phyloP scores from a whole-genome alignment of 1,284 basidiomycete genomes.

The Takashimella koratensis region DNA sequence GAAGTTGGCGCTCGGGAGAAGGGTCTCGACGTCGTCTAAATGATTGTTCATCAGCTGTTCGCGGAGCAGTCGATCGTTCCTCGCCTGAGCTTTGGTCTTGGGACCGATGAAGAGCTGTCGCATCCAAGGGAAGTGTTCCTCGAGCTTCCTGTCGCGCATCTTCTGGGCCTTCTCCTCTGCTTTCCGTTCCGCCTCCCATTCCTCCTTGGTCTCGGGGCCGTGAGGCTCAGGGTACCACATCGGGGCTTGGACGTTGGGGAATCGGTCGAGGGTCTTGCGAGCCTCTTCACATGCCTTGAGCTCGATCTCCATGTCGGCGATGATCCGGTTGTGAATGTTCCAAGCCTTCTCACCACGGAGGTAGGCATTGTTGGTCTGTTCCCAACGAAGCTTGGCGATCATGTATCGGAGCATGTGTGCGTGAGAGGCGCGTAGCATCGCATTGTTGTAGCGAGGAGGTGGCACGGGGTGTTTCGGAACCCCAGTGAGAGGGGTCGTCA shows the following conservation, averaged over 20 bases:
- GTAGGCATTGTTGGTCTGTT: slow-evolving; percentile 31
- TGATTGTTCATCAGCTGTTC: slow-evolving; percentile 26
- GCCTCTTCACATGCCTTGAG: slow-evolving; percentile 26
- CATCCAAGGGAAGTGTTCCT: slow-evolving; percentile 29
- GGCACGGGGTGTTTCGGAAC: neutral
- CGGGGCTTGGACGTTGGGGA: slow-evolving; percentile 24
- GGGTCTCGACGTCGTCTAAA: slow-evolving; percentile 21
- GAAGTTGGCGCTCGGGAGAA: slow-evolving; percentile 28
- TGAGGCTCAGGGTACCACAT: slow-evolving; percentile 23
- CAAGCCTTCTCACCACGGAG: slow-evolving; percentile 28
- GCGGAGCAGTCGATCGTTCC: slow-evolving; percentile 23
- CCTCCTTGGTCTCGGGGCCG: slow-evolving; percentile 26
- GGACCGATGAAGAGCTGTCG: slow-evolving; percentile 36
- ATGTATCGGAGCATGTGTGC: slow-evolving; percentile 24
- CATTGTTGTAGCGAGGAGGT: slow-evolving; percentile 6
- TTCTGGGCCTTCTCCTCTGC: slow-evolving; percentile 18
- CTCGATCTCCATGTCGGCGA: slow-evolving; percentile 31
- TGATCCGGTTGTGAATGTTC: slow-evolving; percentile 24
- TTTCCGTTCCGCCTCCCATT: slow-evolving; percentile 17
- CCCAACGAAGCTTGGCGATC: slow-evolving; percentile 34
- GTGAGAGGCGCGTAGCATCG: slow-evolving; percentile 29
- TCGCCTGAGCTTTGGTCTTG: slow-evolving; percentile 32
- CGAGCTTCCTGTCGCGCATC: slow-evolving; percentile 18
- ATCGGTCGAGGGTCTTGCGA: slow-evolving; percentile 27
- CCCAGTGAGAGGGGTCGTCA: neutral